Evolutionary conservation across 2,329 filamentous ascomycete genomes (phyloP).

Genomic region (Xylariales sp.): DNA sequence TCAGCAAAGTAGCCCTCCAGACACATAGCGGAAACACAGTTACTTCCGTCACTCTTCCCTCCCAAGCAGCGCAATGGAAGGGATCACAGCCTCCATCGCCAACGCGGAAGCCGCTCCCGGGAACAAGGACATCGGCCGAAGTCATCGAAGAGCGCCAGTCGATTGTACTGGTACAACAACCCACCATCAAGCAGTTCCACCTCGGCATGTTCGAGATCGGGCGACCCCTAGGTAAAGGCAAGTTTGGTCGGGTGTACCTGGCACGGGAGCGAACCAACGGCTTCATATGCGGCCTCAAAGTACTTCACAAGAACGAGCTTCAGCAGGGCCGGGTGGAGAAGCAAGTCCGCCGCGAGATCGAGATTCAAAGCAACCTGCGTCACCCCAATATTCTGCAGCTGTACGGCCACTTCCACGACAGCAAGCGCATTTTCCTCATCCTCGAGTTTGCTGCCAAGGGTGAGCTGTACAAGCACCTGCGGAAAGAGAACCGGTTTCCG

Average conservation of each 20-base stretch:
- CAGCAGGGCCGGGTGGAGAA: constrained; percentile 76
- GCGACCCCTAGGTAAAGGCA: constrained; percentile 79
- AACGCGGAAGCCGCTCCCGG: constrained; percentile 43
- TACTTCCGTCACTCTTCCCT: constrained; percentile 62
- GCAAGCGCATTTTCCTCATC: constrained; percentile 81
- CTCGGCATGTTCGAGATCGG: constrained; percentile 94
- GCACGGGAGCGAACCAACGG: constrained; percentile 73
- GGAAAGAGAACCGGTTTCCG: constrained; percentile 72
- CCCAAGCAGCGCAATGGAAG: constrained; percentile 58
- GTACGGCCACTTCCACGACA: constrained; percentile 86
- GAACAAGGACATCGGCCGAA: constrained; percentile 43
- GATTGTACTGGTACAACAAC: constrained; percentile 51
- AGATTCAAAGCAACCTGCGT: constrained; percentile 82
- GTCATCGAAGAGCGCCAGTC: constrained; percentile 44
- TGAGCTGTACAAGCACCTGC: constrained; percentile 82
- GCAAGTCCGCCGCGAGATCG: constrained; percentile 81
- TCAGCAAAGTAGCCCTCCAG: constrained; percentile 82
- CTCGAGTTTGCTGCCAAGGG: constrained; percentile 82
- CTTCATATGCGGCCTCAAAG: constrained; percentile 83
- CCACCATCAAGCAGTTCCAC: constrained; percentile 64
- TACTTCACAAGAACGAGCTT: constrained; percentile 78
- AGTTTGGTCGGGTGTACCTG: constrained; percentile 82
- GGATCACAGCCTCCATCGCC: constrained; percentile 43
- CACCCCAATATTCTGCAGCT: constrained; percentile 82
- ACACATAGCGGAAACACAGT: constrained; percentile 66